Conservation (phyloP, 2,329 filamentous ascomycete species). For the Ceratocystis eucalypticola region DNA sequence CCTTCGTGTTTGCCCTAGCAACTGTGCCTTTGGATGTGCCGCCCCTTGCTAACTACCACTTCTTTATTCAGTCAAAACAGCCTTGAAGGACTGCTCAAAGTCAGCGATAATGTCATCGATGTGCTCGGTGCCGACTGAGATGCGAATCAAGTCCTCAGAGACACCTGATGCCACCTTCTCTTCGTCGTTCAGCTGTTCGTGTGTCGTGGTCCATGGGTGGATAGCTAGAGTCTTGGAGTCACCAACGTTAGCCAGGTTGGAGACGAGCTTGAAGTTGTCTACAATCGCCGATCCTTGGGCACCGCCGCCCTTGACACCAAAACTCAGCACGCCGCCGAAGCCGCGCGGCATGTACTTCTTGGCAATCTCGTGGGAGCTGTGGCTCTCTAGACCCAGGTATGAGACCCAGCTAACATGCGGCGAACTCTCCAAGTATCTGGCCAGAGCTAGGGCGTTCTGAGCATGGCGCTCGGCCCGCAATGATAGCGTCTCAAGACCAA, state of each 20-base stretch:
- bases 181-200: constrained; percentile 75
- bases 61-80: constrained; percentile 27
- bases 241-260: constrained; percentile 90
- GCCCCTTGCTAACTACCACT: neutral
- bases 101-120: constrained; percentile 96
- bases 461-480: constrained; percentile 78
- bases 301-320: constrained; percentile 82
- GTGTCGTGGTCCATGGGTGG: constrained; percentile 89
- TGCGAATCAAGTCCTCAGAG: constrained; percentile 69
- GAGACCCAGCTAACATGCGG: constrained; percentile 83
- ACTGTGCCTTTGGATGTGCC: too few species aligned
- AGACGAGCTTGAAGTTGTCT: constrained; percentile 88
- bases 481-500: constrained; percentile 82
- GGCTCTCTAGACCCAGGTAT: constrained; percentile 76
- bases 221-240: constrained; percentile 92
- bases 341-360: constrained; percentile 79
- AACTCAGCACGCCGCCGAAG: constrained; percentile 80
- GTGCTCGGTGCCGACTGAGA: constrained; percentile 90
- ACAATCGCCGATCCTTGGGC: constrained; percentile 77
- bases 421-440: constrained; percentile 71
- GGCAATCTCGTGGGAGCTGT: constrained; percentile 64
- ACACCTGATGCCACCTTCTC: constrained; percentile 73
- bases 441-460: constrained; percentile 65
- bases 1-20: too few species aligned
- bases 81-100: constrained; percentile 79